phyloP scores from a whole-genome alignment of 805 yeast species.

The Saturnispora ahearnii region DNA sequence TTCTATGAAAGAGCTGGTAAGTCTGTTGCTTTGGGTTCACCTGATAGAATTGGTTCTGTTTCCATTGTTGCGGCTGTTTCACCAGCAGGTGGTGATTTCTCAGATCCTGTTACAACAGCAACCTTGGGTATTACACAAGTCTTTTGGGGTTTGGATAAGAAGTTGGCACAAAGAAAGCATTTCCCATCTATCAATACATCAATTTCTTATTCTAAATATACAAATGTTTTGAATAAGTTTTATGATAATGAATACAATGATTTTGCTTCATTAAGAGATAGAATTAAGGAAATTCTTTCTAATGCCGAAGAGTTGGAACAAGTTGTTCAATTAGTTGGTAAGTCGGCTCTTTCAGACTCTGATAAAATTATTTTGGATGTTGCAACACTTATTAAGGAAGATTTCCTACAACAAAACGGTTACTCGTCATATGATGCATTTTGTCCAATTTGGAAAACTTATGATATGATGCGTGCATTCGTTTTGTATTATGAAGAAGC shows the following conservation, averaged over 20 bases:
- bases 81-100: constrained; percentile 99
- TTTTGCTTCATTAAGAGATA: constrained; percentile 82
- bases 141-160: constrained; percentile 99
- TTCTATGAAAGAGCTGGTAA: constrained; percentile 99
- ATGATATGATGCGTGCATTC: constrained; percentile 95
- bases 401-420: constrained; percentile 98
- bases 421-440: constrained; percentile 96
- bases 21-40: constrained; percentile 91
- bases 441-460: constrained; percentile 99
- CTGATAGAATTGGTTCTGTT: constrained; percentile 93
- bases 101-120: constrained; percentile 98
- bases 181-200: constrained; percentile 98
- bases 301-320: constrained; percentile 98
- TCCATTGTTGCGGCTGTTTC: constrained; percentile 99
- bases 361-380: constrained; percentile 97
- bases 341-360: constrained; percentile 91
- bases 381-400: constrained; percentile 86
- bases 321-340: constrained; percentile 98
- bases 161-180: constrained; percentile 98
- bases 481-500: constrained; percentile 92
- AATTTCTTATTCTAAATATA: constrained; percentile 94
- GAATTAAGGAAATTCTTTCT: constrained; percentile 87
- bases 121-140: constrained; percentile 99
- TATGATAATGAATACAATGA: constrained; percentile 85
- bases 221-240: constrained; percentile 74